A percentile compares a stretch with the other conserved stretches of the same genome.
Evolutionary conservation across 106 monocot species (phyloP).

Genomic region (Vanilla planifolia): DNA sequence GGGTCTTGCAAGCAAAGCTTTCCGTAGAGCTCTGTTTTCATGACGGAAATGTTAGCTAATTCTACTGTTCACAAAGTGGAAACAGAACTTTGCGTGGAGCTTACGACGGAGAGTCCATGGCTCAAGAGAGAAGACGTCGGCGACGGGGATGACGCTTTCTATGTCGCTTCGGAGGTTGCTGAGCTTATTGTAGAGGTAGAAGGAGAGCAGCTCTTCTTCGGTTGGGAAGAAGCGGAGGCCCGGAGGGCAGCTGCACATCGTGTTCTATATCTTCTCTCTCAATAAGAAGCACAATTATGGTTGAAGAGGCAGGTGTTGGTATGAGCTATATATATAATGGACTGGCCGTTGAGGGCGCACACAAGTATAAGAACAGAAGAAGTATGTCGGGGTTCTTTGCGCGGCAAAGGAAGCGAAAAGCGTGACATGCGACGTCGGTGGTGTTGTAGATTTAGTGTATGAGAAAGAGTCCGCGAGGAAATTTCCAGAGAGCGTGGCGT

Average conservation of each 20-base stretch:
- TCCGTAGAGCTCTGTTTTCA: conserved; percentile 32
- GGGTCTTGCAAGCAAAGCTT: conserved; percentile 14
- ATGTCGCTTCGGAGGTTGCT: conserved; percentile 36
- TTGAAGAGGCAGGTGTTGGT: background rate
- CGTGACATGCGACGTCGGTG: background rate
- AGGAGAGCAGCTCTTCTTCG: conserved; percentile 73
- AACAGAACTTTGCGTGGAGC: background rate
- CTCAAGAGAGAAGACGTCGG: conserved; percentile 41
- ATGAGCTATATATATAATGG: background rate
- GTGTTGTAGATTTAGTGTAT: too few relatives aligned
- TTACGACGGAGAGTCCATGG: conserved; percentile 60
- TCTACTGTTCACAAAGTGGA: too few relatives aligned
- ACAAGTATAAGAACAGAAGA: background rate
- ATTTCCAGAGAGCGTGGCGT: too few relatives aligned
- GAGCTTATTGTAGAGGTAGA: conserved; percentile 76
- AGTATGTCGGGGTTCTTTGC: background rate
- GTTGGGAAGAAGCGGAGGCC: conserved; percentile 79
- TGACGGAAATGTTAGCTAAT: background rate
- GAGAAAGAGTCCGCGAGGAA: too few relatives aligned
- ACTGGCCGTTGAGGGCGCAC: background rate
- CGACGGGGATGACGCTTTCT: conserved; percentile 46
- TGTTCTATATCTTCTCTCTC: background rate
- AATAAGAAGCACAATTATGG: background rate
- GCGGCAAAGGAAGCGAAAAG: background rate
- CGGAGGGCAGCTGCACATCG: conserved; percentile 2